Evolutionary conservation across 148 eudicot species (phyloP), one percentile per base, ranked within the genome.

Genomic region (Cornus kousa): DNA sequence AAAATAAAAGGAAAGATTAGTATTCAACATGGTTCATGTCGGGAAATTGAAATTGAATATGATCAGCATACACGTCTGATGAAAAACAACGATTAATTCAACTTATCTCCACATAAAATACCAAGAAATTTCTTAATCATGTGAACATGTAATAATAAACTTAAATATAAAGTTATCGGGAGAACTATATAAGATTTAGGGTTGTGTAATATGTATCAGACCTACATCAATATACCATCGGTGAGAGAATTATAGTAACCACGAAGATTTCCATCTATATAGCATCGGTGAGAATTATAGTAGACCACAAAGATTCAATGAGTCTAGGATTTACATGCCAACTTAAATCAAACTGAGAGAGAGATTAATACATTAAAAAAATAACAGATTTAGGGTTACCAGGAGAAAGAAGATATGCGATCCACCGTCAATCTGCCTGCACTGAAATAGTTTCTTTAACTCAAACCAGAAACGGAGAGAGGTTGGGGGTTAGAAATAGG

Each of bases 321-420:
- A 66, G 59, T 59, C 71, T 40, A 66, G 78, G 78, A 59, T 75
- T 75, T 65, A 24, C 59, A 23, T 39, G 9, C 69, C 13, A 8
- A 40, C 35, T 64, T 43, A 9, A 43, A 43, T 43, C 48, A 43
- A 43, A 43, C 4, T 5, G 19, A 37, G 24, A 60, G 39, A 62
- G 32, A 62, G 59, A 50, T 9, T 53, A 14, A 53, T 53, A 53
- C 2, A 53, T 53, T 0, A 53, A 53, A 53, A 16, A 17, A 53
- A 53, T 53, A 3, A 3, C 7, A 53, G 59, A 28, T 28, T 16
- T 11, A 53, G 59, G 59, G 59, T 53, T 53, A 53, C 19, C 17
- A 53, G 59, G 59, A 53, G 59, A 12, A 17, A 53, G 19, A 53
- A 53, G 19, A 16, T 12, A 14, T 16, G 4, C 3, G 19, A 53